A percentile compares a stretch with the other conserved stretches of the same genome.
These are phyloP conservation scores for Cicer arietinum DNA, from an alignment of 306 rosid genomes.

Conservation along the genomic window DNA sequence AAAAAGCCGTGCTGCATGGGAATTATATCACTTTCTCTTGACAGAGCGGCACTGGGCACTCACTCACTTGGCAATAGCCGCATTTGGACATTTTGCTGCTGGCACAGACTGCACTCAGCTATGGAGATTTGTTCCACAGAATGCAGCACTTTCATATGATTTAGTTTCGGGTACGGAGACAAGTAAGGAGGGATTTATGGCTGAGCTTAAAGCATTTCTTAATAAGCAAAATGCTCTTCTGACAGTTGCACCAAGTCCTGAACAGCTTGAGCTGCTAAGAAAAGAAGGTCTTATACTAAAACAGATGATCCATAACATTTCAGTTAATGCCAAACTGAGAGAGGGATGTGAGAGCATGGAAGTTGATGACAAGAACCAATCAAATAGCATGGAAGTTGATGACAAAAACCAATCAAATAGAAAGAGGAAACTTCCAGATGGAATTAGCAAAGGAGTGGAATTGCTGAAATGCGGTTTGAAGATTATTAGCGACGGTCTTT, in stretches of 20 bases:
- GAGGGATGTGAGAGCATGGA: constrained; percentile 56
- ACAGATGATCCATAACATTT: constrained; percentile 56
- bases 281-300: constrained; percentile 75
- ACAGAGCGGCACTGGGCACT: constrained; percentile 88
- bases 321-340: constrained; percentile 47
- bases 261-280: constrained; percentile 67
- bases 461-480: constrained; percentile 72
- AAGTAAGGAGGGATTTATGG: constrained; percentile 65
- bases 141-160: constrained; percentile 87
- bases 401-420: constrained; percentile 52
- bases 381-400: constrained; percentile 55
- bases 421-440: constrained; percentile 81
- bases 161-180: constrained; percentile 61
- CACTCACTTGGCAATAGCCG: constrained; percentile 69
- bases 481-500: constrained; percentile 71
- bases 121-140: constrained; percentile 80
- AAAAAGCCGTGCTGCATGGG: constrained; percentile 64
- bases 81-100: constrained; percentile 80
- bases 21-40: constrained; percentile 74
- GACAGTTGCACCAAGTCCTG: constrained; percentile 56
- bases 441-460: constrained; percentile 77
- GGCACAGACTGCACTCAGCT: constrained; percentile 66
- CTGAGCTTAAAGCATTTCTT: constrained; percentile 66
- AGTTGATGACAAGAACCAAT: constrained; percentile 44
- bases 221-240: constrained; percentile 74